Evolutionary conservation across 139 green algal genomes (phyloP), one percentile per base, ranked within the genome.

Genomic region (Yamagishiella unicocca): DNA sequence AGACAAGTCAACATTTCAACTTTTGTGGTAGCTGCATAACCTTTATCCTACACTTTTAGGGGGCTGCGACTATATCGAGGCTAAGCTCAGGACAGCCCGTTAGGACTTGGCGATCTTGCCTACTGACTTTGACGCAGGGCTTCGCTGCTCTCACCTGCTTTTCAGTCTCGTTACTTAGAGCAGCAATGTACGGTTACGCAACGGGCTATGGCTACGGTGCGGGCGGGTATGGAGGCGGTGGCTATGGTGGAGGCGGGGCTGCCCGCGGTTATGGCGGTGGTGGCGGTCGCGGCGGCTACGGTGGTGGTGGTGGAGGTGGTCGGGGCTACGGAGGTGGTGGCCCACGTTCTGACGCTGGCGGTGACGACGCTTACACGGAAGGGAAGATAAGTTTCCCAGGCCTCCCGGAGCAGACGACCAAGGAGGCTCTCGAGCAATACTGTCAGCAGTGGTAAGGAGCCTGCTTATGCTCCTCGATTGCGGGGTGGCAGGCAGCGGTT

Each of bases 361-460:
- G 45, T 40, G 78, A 70, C 40, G 78, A 70, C 12, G 8, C 46
- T 0, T 80, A 72, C 35, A 22, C 40, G 22, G 82, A 87, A 50
- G 82, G 67, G 24, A 80, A 80, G 50, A 33, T 87, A 1, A n/a
- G 45, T 9, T 87, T 87, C 45, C 64, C 64, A 2, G 67, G 82
- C 9, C 35, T 81, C 1, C 8, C 50, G 4, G 67, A 80, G 58
- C 25, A 80, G 25, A 87, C 67, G 3, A 80, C 67, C 67, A 80
- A 87, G 46, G 82, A 87, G 67, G 37, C 19, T 4, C 82, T 87
- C 45, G 67, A 87, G 25, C 58, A 75, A 25, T 87, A 87, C 54
- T 87, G 82, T 35, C 4, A 6, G 12, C 82, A 87, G 82, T 87
- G 82, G 82, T 87, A 80, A 70, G 82, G 53, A 33, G 81, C n/a